These are phyloP conservation scores for Biscutella laevigata DNA, from an alignment of 441 rosid genomes.

Conservation along the genomic window DNA sequence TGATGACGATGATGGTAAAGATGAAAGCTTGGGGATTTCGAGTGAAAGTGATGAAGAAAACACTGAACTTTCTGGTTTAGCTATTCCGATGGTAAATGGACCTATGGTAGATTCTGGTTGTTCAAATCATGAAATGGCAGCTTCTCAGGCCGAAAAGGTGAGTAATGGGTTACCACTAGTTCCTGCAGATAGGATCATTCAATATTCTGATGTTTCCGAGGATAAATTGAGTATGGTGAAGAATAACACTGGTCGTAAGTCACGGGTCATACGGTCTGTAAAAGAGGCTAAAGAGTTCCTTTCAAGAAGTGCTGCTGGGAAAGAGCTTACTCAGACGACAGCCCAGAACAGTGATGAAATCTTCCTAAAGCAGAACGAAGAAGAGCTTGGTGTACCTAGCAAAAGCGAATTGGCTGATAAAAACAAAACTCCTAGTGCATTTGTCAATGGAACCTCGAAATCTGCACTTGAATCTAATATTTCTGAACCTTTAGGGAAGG, in stretches of 20 bases:
- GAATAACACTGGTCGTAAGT: conserved; percentile 30
- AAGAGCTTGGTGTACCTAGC: conserved; percentile 20
- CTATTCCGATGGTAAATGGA: conserved; percentile 26
- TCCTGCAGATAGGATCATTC: conserved; percentile 19
- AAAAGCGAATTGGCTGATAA: conserved; percentile 21
- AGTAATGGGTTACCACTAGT: conserved; percentile 10
- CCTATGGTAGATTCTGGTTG: conserved; percentile 22
- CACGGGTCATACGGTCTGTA: conserved; percentile 62
- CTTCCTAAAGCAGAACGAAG: conserved; percentile 19
- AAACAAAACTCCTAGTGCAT: conserved; percentile 10
- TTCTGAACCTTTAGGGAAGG: conserved; percentile 17
- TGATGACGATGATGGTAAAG: conserved; percentile 13
- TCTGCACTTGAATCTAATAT: conserved; percentile 20
- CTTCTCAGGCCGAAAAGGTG: conserved; percentile 14
- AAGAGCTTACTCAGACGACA: conserved; percentile 20
- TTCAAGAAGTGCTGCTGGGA: conserved; percentile 30
- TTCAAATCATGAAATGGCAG: conserved; percentile 19
- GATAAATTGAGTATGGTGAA: conserved; percentile 14
- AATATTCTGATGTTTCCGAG: conserved; percentile 29
- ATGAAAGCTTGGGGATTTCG: conserved; percentile 6
- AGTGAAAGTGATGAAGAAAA: conserved; percentile 19
- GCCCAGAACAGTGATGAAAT: conserved; percentile 21
- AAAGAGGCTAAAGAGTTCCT: conserved; percentile 82
- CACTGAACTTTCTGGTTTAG: conserved; percentile 20
- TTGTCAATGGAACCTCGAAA: conserved; percentile 25